Evolutionary conservation across 306 rosid species (phyloP), one percentile per base, ranked within the genome.

Genomic region (Lotus japonicus): DNA sequence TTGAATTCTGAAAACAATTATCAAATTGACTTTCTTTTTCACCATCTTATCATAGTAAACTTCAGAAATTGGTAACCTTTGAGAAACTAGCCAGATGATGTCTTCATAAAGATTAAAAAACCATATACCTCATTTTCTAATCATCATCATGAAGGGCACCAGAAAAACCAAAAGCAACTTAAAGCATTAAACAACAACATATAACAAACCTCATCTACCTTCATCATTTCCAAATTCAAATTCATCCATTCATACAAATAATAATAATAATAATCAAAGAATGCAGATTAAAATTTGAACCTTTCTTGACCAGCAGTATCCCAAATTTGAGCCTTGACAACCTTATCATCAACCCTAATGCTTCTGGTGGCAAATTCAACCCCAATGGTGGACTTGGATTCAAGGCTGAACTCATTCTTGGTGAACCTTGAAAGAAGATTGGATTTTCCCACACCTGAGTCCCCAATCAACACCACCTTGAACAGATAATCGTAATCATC

Each of bases 261-360:
- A 45, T 2, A 59, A 64, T 8, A 21, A n/a, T n/a, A n/a, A n/a
- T 21, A 1, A 8, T 33, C 0, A 66, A 68, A 58, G 3, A 71
- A 64, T 7, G 11, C 7, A 38, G 0, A 3, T 38, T 7, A 4
- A 59, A 67, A 73, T 48, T 54, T 45, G 38, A 68, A 87, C 95
- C 95, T 87, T 77, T 90, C 95, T 76, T 90, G 96, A 54, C 96
- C 96, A 19, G 96, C 96, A 35, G 96, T 90, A 64, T 90, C 96
- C 96, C 96, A 90, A 87, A 90, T 85, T 87, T 90, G 95, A 74
- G 96, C 96, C 85, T 90, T 90, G 76, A 85, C 85, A 45, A 90
- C 89, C 88, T 90, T 90, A 7, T 90, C 88, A 58, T 90, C 91
- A 3, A 90, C 89, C 15, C 71, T 82, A 70, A 90, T 85, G 83